Base-by-base conservation (phyloP, 768 basidiomycete species). In the Boletus sp. region DNA sequence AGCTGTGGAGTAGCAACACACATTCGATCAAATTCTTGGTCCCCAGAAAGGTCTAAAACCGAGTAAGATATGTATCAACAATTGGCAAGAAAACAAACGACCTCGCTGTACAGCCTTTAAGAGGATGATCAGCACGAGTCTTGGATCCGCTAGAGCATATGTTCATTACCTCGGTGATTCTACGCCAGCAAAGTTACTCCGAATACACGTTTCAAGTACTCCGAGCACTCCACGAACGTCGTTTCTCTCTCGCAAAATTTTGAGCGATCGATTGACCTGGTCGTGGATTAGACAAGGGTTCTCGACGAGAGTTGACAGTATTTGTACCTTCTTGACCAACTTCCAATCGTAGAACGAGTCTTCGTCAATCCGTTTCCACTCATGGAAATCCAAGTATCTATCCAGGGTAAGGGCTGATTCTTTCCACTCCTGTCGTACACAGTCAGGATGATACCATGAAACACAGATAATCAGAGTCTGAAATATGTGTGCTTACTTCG, bases 311-410 rank as follows among this genome's bases (percentile, higher is more conserved):
- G 5, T 4, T 1, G 27, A 49, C 44, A 34, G 19, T n/a, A 49
- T 44, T 10, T 25, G 25, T 50, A 85, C 88, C 79, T 88, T 91
- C 57, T 81, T 77, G 19, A 96, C 84, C 51, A 98, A 78, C 57
- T 85, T 83, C 83, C 88, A 95, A 63, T 98, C 97, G 67, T 95
- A 98, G 60, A 87, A 97, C 2, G 84, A 75, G 70, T 96, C 93
- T 62, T 94, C 90, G 43, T 96, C 90, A 11, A 83, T 70, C 49
- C 76, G 78, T 69, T 98, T 98, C 97, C 97, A 99, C 51, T 86
- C 83, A 52, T 93, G 79, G 63, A 97, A 96, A 7, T 85, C 79
- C 27, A 98, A 76, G 74, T 88, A 88, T 51, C 81, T 78, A 64
- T 99, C 97, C 57, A 99, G 68, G 39, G 77, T 79, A 50, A 79